Conservation (phyloP, 2,329 filamentous ascomycete genomes). For the Basipetospora chlamydospora region DNA sequence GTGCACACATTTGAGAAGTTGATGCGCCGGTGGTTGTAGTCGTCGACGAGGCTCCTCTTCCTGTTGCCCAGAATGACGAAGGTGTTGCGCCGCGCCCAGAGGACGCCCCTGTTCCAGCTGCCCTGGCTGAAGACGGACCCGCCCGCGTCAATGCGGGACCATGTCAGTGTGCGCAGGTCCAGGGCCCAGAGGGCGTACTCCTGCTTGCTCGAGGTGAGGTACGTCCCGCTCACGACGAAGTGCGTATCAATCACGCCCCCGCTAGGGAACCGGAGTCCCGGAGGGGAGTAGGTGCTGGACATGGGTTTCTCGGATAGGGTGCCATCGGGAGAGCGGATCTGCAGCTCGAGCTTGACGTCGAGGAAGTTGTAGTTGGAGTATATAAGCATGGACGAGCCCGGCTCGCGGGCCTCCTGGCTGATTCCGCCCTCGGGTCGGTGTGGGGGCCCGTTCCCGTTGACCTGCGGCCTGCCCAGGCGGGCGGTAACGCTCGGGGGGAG, state of each 20-base stretch:
- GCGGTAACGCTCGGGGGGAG: conserved; percentile 51
- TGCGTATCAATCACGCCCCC: conserved; percentile 90
- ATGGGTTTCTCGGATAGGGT: conserved; percentile 76
- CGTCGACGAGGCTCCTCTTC: conserved; percentile 85
- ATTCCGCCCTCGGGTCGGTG: conserved; percentile 30
- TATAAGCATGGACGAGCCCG: conserved; percentile 70
- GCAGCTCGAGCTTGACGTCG: conserved; percentile 89
- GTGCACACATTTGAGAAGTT: conserved; percentile 96
- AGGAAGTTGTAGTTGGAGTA: conserved; percentile 99
- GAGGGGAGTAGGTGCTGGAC: conserved; percentile 74
- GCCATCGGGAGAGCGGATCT: conserved; percentile 74
- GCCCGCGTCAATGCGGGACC: conserved; percentile 91
- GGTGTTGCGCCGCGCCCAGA: conserved; percentile 87
- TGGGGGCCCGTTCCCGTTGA: conserved; percentile 15
- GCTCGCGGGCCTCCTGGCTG: conserved; percentile 39
- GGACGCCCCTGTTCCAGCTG: conserved; percentile 89
- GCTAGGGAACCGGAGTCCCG: conserved; percentile 87
- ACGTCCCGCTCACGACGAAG: conserved; percentile 94
- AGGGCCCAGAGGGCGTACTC: conserved; percentile 96
- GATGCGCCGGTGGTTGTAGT: conserved; percentile 95
- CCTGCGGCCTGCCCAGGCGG: conserved; percentile 49
- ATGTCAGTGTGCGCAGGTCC: conserved; percentile 74
- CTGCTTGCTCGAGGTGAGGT: conserved; percentile 93
- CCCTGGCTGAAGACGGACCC: conserved; percentile 90
- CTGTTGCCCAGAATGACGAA: conserved; percentile 93